Evolutionary conservation across 2,329 filamentous ascomycete species (phyloP), one percentile per base, ranked within the genome.

Genomic region (Dactylellina leptospora): DNA sequence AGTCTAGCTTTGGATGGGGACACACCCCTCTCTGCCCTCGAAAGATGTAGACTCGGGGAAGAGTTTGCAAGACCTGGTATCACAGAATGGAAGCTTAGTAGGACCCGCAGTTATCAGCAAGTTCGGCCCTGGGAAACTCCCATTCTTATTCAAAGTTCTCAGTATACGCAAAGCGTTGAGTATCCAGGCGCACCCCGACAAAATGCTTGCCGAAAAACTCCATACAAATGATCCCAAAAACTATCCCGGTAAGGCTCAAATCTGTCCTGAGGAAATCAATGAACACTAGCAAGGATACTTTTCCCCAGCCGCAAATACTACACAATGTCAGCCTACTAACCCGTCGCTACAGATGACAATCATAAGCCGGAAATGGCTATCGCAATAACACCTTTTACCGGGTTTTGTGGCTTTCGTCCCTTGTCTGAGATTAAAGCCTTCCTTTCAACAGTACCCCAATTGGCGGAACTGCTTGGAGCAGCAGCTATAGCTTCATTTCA

Each of bases 321-420:
- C n/a, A n/a, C n/a, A n/a, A n/a, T n/a, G n/a, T n/a, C n/a, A n/a
- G n/a, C n/a, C n/a, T 33, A 13, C 30, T 33, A 33, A 33, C 22
- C 8, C 8, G 11, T 9, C 18, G 75, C 36, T 64, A 10, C 40
- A 81, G 92, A 99, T 83, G 93, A 97, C 83, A 99, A 99, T 82
- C 95, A 99, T 84, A 99, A 99, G 82, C 95, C 95, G 30, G 95
- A 99, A 82, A 99, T 99, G 95, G 93, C 95, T 74, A 96, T 99
- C 80, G 95, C 95, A 74, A 89, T 99, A 77, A 97, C 95, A 0
- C 89, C 92, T 0, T 99, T 99, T 76, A 93, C 97, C 79, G 95
- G 95, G 0, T 86, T 99, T 30, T 99, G 95, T 78, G 95, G 95
- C 30, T 99, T 99, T 84, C 87, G 95, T 8, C 95, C 95, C 0